These are phyloP conservation scores for Datura wrightii DNA, from an alignment of 257 asterid genomes.

Conservation along the genomic window DNA sequence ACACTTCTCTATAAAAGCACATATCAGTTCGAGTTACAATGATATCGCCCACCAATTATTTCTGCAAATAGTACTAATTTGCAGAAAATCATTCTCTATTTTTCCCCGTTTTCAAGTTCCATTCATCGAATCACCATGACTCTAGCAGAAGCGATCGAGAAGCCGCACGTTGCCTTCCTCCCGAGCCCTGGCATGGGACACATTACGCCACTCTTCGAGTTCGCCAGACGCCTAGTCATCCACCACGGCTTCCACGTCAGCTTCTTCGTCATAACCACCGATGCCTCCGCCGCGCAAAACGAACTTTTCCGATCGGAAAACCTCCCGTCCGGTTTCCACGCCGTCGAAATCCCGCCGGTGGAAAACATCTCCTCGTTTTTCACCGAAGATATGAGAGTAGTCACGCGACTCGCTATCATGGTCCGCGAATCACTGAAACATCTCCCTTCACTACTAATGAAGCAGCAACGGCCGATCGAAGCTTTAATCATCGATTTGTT, in stretches of 20 bases:
- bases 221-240: conserved; percentile 43
- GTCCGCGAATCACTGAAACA: conserved; percentile 44
- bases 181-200: conserved; percentile 65
- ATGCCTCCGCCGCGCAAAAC: conserved; percentile 48
- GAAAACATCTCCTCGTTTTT: conserved; percentile 39
- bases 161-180: conserved; percentile 47
- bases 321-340: conserved; percentile 33
- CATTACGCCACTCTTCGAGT: conserved; percentile 47
- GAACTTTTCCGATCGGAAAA: conserved; percentile 37
- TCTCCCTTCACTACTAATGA: conserved; percentile 29
- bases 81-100: not conserved
- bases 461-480: conserved; percentile 8
- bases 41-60: not conserved
- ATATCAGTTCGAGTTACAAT: not conserved
- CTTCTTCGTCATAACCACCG: conserved; percentile 48
- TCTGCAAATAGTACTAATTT: not conserved
- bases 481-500: conserved; percentile 49
- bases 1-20: not conserved
- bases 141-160: not conserved
- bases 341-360: conserved; percentile 47
- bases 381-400: conserved; percentile 38
- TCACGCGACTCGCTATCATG: conserved; percentile 33
- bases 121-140: not conserved
- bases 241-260: conserved; percentile 43
- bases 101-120: not conserved